Base-by-base conservation (phyloP, 2,329 filamentous ascomycete species). In the Hypoxylon sp. region DNA sequence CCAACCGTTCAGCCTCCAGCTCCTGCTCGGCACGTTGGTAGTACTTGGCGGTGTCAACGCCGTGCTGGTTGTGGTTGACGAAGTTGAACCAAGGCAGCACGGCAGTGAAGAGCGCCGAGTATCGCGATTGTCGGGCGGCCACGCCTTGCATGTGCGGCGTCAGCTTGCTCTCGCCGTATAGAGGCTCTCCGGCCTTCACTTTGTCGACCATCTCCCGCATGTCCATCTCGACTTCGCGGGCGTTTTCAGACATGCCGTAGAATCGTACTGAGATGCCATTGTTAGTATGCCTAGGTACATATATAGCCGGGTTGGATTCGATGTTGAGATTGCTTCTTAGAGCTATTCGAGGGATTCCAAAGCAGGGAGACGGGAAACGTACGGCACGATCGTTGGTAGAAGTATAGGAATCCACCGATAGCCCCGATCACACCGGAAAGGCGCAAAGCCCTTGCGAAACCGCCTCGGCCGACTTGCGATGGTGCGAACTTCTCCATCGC, bases 131-230 rank as follows among this genome's bases (percentile, higher is more conserved):
- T 75, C 96, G 87, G 66, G 93, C 90, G 57, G 96, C 94, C 42
- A 98, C 92, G 67, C 95, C 96, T 83, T 99, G 96, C 86, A 98
- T 92, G 82, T 98, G 93, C 71, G 94, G 91, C 64, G 91, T 92
- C 75, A 98, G 83, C 58, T 84, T 83, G 76, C 90, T 93, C 75
- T 87, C 88, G 77, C 96, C 96, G 82, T 99, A 99, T 53, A 98
- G 85, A 37, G 96, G 87, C 84, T 97, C 88, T 72, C 95, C 95
- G 66, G 87, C 89, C 88, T 98, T 99, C 79, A 98, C 94, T 83
- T 95, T 97, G 80, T 90, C 88, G 39, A 98, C 94, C 96, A 99
- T 99, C 83, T 99, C 96, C 72, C 89, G 88, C 94, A 98, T 98
- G 80, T 99, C 96, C 91, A 97, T 91, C 72, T 97, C 92, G 64